Conservation (phyloP, 1,139 yeast species). For the Kodamaea derodonti region DNA sequence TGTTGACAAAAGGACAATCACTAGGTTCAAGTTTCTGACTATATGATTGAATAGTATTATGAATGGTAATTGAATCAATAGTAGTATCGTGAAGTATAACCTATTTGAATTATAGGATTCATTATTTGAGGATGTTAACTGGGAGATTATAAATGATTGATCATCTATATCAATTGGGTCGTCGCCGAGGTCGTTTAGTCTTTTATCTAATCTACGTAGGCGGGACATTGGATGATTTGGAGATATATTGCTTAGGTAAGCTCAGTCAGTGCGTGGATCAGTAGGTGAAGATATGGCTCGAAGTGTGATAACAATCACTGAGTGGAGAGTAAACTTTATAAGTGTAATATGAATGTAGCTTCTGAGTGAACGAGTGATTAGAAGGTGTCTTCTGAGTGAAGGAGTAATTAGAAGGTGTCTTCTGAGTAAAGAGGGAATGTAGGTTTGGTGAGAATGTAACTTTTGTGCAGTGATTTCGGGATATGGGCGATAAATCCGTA, state of each 20-base stretch:
- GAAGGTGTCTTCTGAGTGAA: not conserved
- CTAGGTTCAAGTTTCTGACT: constrained; percentile 8
- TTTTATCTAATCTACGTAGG: constrained; percentile 12
- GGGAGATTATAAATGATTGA: constrained; percentile 10
- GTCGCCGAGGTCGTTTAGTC: constrained; percentile 10
- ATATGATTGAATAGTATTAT: constrained; percentile 9
- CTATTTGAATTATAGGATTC: constrained; percentile 7
- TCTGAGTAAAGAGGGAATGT: too few relatives aligned
- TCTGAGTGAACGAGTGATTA: not conserved
- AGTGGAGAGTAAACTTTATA: too few relatives aligned
- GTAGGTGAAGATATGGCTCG: too few relatives aligned
- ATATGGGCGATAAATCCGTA: too few relatives aligned
- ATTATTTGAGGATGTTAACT: constrained; percentile 8
- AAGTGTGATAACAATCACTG: too few relatives aligned
- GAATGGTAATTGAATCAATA: constrained; percentile 12
- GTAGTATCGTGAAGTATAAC: constrained; percentile 7
- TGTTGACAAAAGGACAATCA: constrained; percentile 8
- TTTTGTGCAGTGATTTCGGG: too few relatives aligned
- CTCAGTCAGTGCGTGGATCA: too few relatives aligned
- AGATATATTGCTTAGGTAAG: too few relatives aligned
- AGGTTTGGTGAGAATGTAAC: too few relatives aligned
- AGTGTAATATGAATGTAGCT: too few relatives aligned
- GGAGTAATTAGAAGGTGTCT: not conserved
- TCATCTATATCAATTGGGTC: constrained; percentile 13
- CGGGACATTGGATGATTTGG: too few relatives aligned